These are phyloP conservation scores for Miscanthus sacchariflorus DNA, from an alignment of 202 grass and related monocot genomes.

Conservation along the genomic window DNA sequence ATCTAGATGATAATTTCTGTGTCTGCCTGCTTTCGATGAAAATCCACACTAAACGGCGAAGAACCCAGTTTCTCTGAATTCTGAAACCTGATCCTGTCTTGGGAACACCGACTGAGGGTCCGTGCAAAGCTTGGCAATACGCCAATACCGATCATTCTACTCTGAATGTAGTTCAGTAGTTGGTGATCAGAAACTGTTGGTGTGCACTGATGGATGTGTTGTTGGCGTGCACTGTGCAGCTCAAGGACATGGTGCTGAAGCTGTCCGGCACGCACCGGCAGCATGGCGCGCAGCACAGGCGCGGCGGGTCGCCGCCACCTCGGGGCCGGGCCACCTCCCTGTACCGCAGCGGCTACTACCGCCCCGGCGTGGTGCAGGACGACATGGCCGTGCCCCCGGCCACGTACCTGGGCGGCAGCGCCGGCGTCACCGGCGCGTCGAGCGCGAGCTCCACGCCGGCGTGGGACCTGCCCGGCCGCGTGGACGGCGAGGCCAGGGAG, in stretches of 20 bases:
- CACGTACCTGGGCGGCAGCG: conserved; percentile 52
- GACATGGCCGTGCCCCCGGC: conserved; percentile 58
- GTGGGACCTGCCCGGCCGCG: conserved; percentile 44
- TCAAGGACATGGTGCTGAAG: conserved; percentile 92
- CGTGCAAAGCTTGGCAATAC: not conserved
- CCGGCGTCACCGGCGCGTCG: conserved; percentile 10
- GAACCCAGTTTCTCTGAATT: not conserved
- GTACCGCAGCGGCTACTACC: conserved; percentile 69
- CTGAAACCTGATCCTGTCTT: not conserved
- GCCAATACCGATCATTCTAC: not conserved
- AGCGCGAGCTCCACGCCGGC: conserved; percentile 74
- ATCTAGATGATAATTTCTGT: not conserved
- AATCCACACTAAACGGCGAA: not conserved
- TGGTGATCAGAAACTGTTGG: not conserved
- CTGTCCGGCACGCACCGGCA: conserved; percentile 69
- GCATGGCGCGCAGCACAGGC: conserved; percentile 42
- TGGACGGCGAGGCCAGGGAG: conserved; percentile 58
- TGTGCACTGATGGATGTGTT: not conserved
- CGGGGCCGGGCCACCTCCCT: conserved; percentile 50
- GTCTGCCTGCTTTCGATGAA: not conserved
- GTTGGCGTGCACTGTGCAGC: conserved; percentile 42
- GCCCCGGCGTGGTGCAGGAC: conserved; percentile 61
- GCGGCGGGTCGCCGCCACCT: conserved; percentile 56
- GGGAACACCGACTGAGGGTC: not conserved
- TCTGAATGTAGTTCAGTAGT: not conserved